Evolutionary conservation across 805 yeast species (phyloP).

Genomic region (Cyberlindnera bimundalis): DNA sequence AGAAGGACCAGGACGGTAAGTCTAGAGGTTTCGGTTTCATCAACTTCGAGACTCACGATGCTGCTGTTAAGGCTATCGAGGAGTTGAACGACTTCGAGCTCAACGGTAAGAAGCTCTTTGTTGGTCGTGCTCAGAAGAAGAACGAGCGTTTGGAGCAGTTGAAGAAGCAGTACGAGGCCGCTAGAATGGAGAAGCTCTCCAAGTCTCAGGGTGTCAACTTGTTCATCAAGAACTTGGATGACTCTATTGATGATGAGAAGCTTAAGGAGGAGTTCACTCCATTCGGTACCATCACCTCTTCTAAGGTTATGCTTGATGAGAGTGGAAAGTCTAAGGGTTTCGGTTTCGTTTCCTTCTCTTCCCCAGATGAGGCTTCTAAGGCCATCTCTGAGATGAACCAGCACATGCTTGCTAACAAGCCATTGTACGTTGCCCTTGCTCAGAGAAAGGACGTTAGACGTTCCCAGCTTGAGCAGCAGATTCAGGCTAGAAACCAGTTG

Average conservation of each 20-base stretch:
- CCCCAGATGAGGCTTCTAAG: slow-evolving; percentile 98
- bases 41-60: slow-evolving; percentile 82
- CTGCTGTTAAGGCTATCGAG: slow-evolving; percentile 89
- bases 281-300: slow-evolving; percentile 93
- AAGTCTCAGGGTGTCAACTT: slow-evolving; percentile 98
- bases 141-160: slow-evolving; percentile 95
- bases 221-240: slow-evolving; percentile 95
- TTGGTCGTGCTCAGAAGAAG: slow-evolving; percentile 99
- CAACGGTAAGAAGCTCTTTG: slow-evolving; percentile 83
- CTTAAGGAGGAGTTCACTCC: slow-evolving; percentile 90
- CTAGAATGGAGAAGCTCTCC: slow-evolving; percentile 84
- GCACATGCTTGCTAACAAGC: slow-evolving; percentile 91
- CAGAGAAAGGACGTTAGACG: slow-evolving; percentile 98
- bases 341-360: slow-evolving; percentile 96
- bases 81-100: slow-evolving; percentile 84
- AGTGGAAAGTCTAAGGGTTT: slow-evolving; percentile 95
- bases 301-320: slow-evolving; percentile 94
- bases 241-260: slow-evolving; percentile 84
- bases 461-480: slow-evolving; percentile 94
- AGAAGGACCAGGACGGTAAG: slow-evolving; percentile 81
- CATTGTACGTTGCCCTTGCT: slow-evolving; percentile 96
- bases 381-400: slow-evolving; percentile 99
- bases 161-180: slow-evolving; percentile 89
- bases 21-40: slow-evolving; percentile 96
- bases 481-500: slow-evolving; percentile 96